phyloP scores from a whole-genome alignment of 768 basidiomycete genomes.

The Boletus fagicola region DNA sequence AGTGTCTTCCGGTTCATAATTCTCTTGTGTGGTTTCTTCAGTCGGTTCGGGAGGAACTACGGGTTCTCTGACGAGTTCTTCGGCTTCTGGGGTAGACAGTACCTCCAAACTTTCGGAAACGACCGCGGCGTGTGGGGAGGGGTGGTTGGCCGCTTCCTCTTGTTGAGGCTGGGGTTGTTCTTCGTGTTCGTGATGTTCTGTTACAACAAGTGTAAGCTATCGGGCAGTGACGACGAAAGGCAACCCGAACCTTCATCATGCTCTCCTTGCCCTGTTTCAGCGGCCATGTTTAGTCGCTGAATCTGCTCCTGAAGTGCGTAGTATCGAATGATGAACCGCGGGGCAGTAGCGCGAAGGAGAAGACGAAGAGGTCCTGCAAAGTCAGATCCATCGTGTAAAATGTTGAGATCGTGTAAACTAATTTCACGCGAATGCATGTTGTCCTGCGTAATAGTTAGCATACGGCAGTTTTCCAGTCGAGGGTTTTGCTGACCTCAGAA shows the following conservation, averaged over 20 bases:
- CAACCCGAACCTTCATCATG: conserved; percentile 20
- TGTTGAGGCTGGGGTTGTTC: conserved; percentile 5
- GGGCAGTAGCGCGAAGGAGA: conserved; percentile 43
- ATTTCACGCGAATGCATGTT: conserved; percentile 67
- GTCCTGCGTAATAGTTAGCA: conserved; percentile 45
- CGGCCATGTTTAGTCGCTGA: conserved; percentile 33
- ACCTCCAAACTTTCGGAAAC: conserved; percentile 4
- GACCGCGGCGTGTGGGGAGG: neutral
- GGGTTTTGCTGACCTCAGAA: conserved; percentile 51
- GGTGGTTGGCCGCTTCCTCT: neutral
- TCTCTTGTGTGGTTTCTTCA: conserved; percentile 13
- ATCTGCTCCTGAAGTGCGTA: conserved; percentile 61
- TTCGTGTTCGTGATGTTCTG: conserved; percentile 21
- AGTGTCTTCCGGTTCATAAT: conserved; percentile 2
- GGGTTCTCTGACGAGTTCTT: conserved; percentile 7
- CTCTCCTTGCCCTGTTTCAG: conserved; percentile 17
- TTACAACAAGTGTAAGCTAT: neutral
- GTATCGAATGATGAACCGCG: conserved; percentile 69
- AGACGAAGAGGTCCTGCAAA: conserved; percentile 63
- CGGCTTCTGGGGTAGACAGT: neutral
- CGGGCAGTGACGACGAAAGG: neutral
- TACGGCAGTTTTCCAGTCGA: neutral
- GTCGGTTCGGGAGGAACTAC: neutral
- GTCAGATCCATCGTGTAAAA: conserved; percentile 64
- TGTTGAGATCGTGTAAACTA: conserved; percentile 69